Base-by-base conservation (phyloP, 1,284 basidiomycete genomes). In the Dichomitus squalens region DNA sequence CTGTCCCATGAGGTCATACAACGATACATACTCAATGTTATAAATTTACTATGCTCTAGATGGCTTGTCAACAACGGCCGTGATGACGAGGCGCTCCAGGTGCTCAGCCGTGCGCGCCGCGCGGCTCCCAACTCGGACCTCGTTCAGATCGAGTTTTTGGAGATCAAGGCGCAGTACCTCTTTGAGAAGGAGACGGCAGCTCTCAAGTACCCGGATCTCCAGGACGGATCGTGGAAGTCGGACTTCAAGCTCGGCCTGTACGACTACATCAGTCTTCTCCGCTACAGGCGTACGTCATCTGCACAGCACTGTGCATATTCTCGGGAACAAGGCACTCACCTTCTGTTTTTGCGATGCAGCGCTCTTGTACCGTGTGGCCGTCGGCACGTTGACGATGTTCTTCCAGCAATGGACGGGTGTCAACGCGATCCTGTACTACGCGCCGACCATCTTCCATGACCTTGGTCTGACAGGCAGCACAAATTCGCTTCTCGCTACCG, bases 111-210 rank as follows among this genome's bases (percentile, higher is more conserved):
- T 34, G 84, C 88, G 7, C 85, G 91, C 36, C 68, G 75, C 7
- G 73, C 84, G 14, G 77, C 85, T 2, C 73, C 80, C 7, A 81
- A 88, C 52, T 76, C 82, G 21, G 85, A 90, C 18, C 72, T 88
- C 9, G 85, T 93, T 7, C 85, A 89, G 62, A 87, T 91, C 62
- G 92, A 94, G 66, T 93, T 86, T 74, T 77, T 92, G 82, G 89
- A 92, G 68, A 88, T 94, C 72, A 87, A 87, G 62, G 90, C 90
- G 0, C 88, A 93, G 68, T 78, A 86, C 66, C 66, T 90, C 2
- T 91, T 92, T 61, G 88, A 92, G 70, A 79, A 83, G 62, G 88
- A 92, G 69, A 81, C 76, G 0, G 78, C 78, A 2, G 77, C 76
- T 49, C 66, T 75, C 31, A 80, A 79, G 55, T 87, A 82, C 75